Percentiles rank a stretch among this genome's conserved stretches.
These are phyloP conservation scores for Aspergillus mulundensis DNA, from an alignment of 495 filamentous ascomycete genomes.

Conservation along the genomic window DNA sequence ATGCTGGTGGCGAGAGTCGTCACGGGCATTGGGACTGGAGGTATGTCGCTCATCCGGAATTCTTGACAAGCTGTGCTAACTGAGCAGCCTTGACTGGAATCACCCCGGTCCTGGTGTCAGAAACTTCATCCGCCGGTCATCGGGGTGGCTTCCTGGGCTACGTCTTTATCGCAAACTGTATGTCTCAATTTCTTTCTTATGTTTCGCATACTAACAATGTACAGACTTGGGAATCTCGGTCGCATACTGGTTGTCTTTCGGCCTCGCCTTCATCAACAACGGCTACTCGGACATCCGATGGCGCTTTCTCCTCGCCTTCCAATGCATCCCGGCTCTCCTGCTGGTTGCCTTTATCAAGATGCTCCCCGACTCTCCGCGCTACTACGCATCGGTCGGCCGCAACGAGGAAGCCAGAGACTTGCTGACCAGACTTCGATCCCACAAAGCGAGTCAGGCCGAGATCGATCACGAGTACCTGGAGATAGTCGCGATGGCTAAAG, in stretches of 20 bases:
- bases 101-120: conserved; percentile 49
- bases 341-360: conserved; percentile 46
- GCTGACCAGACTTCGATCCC: conserved; percentile 24
- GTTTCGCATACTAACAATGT: not conserved
- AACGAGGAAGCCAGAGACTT: conserved; percentile 37
- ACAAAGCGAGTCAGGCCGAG: conserved; percentile 20
- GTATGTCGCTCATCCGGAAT: conserved; percentile 15
- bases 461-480: conserved; percentile 40
- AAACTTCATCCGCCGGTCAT: conserved; percentile 45
- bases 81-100: conserved; percentile 44
- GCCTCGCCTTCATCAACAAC: conserved; percentile 48
- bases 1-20: conserved; percentile 53
- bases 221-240: conserved; percentile 55
- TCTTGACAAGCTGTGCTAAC: not conserved
- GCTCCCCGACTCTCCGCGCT: conserved; percentile 48
- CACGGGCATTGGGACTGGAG: conserved; percentile 53
- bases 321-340: conserved; percentile 50
- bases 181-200: not conserved
- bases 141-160: conserved; percentile 47
- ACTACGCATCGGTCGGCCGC: conserved; percentile 35
- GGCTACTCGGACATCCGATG: conserved; percentile 49
- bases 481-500: conserved; percentile 30
- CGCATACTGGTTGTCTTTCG: conserved; percentile 61
- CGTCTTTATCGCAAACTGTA: conserved; percentile 52
- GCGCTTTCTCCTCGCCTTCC: conserved; percentile 54